Conservation (phyloP, 106 monocot genomes). For the Platanthera zijinensis region DNA sequence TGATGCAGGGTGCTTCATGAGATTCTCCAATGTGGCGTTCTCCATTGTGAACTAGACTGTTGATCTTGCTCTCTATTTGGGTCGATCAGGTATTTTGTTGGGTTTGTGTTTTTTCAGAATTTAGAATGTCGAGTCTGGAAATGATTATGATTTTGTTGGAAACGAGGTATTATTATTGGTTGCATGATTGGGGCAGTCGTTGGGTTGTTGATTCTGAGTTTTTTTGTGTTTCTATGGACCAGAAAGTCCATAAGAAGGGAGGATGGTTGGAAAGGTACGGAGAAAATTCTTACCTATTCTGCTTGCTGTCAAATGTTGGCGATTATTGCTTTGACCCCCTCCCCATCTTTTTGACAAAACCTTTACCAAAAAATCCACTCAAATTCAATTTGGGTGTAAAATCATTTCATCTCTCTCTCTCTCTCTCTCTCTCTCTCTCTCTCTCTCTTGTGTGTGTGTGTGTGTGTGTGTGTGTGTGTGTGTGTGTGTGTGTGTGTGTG, state of each 20-base stretch:
- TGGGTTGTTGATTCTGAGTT: slow-evolving; percentile 21
- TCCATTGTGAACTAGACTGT: slow-evolving; percentile 39
- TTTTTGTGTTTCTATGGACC: slow-evolving; percentile 23
- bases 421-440: too few relatives aligned
- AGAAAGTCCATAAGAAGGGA: slow-evolving; percentile 9
- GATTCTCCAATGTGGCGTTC: slow-evolving; percentile 43
- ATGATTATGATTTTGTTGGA: slow-evolving; percentile 1
- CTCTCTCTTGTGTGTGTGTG: too few relatives aligned
- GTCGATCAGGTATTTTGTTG: slow-evolving; percentile 11
- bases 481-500: too few relatives aligned
- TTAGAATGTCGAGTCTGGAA: background rate
- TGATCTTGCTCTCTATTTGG: slow-evolving; percentile 24
- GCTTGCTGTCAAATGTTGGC: background rate
- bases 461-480: too few relatives aligned
- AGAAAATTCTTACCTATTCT: background rate
- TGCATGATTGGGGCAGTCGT: slow-evolving; percentile 41
- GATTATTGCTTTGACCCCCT: background rate
- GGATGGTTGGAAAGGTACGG: slow-evolving; percentile 22
- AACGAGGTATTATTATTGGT: slow-evolving; percentile 22
- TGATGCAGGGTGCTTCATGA: slow-evolving; percentile 64
- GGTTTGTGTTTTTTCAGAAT: background rate
- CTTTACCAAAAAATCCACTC: too few relatives aligned
- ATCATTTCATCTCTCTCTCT: too few relatives aligned
- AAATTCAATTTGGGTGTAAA: too few relatives aligned
- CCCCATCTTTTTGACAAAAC: too few relatives aligned